These are phyloP conservation scores for Dendrostoma leiphaemia DNA, from an alignment of 2,329 filamentous ascomycete genomes.

Conservation along the genomic window DNA sequence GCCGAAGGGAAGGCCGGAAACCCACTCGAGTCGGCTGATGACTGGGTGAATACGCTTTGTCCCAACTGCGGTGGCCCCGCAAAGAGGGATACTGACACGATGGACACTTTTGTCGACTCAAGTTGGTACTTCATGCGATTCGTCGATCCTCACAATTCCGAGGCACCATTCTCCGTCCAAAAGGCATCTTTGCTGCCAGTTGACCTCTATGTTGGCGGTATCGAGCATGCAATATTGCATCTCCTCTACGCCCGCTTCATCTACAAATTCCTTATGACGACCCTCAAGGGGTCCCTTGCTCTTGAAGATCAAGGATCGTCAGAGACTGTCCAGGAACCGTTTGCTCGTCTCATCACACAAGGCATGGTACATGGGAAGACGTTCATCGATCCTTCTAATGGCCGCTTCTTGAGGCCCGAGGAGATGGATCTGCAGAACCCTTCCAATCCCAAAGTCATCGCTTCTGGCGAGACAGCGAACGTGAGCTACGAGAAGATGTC, in stretches of 20 bases:
- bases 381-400: constrained; percentile 70
- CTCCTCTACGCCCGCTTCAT: constrained; percentile 87
- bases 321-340: constrained; percentile 63
- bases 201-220: constrained; percentile 84
- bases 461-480: constrained; percentile 56
- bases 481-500: constrained; percentile 89
- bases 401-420: constrained; percentile 72
- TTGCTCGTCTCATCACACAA: constrained; percentile 79
- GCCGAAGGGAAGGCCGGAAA: constrained; percentile 70
- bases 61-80: constrained; percentile 70
- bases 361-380: constrained; percentile 94
- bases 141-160: constrained; percentile 64
- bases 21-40: constrained; percentile 67
- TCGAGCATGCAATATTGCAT: constrained; percentile 89
- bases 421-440: constrained; percentile 66
- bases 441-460: constrained; percentile 57
- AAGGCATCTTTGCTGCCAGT: constrained; percentile 65
- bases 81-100: constrained; percentile 85
- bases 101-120: constrained; percentile 95
- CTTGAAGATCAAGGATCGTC: constrained; percentile 35
- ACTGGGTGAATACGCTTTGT: constrained; percentile 74
- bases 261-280: constrained; percentile 75
- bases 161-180: constrained; percentile 59
- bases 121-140: constrained; percentile 92
- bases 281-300: constrained; percentile 45